These are phyloP conservation scores for Torulaspora franciscae DNA, from an alignment of 805 yeast genomes.

Conservation along the genomic window DNA sequence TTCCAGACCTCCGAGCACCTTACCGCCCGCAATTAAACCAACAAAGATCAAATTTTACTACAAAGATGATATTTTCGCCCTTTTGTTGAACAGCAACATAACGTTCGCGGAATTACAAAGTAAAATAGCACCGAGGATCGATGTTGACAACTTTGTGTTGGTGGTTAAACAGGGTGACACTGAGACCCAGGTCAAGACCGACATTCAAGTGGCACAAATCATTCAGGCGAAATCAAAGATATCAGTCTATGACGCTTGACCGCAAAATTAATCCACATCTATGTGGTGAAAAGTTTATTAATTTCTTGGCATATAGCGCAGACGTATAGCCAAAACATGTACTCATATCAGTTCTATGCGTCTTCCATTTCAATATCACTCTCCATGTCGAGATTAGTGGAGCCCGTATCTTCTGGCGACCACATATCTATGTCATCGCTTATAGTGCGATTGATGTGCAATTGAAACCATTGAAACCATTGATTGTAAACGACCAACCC, in stretches of 20 bases:
- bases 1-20: conserved; percentile 32
- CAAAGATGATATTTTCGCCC: conserved; percentile 76
- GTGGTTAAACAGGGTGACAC: conserved; percentile 34
- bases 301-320: not conserved
- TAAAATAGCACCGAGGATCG: conserved; percentile 51
- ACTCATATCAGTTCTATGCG: conserved; percentile 14
- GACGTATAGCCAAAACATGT: conserved; percentile 1
- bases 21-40: conserved; percentile 29
- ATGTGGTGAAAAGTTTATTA: not conserved
- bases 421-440: conserved; percentile 6
- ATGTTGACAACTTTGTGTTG: conserved; percentile 35
- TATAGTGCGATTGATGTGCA: conserved; percentile 4
- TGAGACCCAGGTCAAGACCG: conserved; percentile 33
- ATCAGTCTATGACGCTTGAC: conserved; percentile 35
- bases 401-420: not conserved
- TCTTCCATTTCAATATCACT: conserved; percentile 21
- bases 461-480: conserved; percentile 35
- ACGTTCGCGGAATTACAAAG: conserved; percentile 46
- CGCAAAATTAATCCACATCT: not conserved
- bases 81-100: conserved; percentile 48
- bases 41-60: conserved; percentile 68
- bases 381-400: conserved; percentile 11
- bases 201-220: conserved; percentile 34
- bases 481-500: conserved; percentile 16
- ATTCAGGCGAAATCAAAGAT: conserved; percentile 38